Evolutionary conservation across 306 rosid genomes (phyloP).

Genomic region (Leucaena leucocephala): DNA sequence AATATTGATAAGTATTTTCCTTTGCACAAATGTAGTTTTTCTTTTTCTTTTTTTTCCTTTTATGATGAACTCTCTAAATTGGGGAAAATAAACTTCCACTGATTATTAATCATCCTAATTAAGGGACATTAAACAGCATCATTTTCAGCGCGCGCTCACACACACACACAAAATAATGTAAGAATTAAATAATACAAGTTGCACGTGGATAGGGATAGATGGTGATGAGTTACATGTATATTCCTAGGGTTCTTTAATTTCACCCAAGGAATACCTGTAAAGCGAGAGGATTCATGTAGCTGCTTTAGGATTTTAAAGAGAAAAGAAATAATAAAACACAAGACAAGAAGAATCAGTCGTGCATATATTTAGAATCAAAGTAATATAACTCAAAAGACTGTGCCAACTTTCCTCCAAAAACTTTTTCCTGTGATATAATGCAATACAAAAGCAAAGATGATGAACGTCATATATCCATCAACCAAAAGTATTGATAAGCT

Average conservation of each 20-base stretch:
- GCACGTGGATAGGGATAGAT: slow-evolving; percentile 17
- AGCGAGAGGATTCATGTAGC: not conserved
- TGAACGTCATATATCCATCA: not conserved
- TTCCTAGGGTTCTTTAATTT: slow-evolving; percentile 14
- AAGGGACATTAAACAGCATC: not conserved
- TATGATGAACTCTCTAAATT: too few relatives aligned
- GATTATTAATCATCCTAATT: not conserved
- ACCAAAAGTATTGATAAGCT: slow-evolving; percentile 6
- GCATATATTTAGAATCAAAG: slow-evolving; percentile 12
- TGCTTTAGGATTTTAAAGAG: not conserved
- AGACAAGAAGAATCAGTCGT: slow-evolving; percentile 24
- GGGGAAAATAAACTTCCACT: too few relatives aligned
- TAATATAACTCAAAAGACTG: not conserved
- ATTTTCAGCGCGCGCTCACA: not conserved
- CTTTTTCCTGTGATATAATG: not conserved
- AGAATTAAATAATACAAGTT: not conserved
- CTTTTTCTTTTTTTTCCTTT: too few relatives aligned
- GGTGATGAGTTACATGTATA: not conserved
- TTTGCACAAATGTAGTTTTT: too few relatives aligned
- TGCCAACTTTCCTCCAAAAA: slow-evolving; percentile 18
- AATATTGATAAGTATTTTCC: not conserved
- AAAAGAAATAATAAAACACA: not conserved
- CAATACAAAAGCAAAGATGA: not conserved
- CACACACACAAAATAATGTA: not conserved
- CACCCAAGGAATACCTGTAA: slow-evolving; percentile 9